Conservation (phyloP, 2,329 filamentous ascomycete genomes). For the Verticillium longisporum region DNA sequence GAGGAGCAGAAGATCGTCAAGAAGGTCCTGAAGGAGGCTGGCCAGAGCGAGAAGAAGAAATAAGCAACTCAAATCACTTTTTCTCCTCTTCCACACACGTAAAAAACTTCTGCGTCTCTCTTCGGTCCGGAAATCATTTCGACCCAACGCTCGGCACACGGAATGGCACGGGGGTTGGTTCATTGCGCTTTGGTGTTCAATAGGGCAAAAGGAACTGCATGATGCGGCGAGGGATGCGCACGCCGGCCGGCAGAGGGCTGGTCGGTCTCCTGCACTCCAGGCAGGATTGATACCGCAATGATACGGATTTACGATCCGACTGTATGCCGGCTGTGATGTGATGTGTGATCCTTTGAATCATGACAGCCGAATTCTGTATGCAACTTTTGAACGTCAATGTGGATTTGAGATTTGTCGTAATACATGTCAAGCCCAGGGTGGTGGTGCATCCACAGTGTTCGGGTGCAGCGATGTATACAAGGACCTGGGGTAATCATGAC, state of each 20-base stretch:
- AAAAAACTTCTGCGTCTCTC: conserved; percentile 2
- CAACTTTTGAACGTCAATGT: no score
- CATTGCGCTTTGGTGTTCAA: conserved; percentile 47
- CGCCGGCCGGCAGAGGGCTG: conserved; percentile 22
- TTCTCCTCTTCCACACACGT: conserved; percentile 2
- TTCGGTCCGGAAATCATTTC: conserved; percentile 8
- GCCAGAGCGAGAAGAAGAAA: conserved; percentile 64
- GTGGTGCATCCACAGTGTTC: not conserved
- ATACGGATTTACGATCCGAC: conserved; percentile 10
- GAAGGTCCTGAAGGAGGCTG: conserved; percentile 99
- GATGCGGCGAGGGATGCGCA: conserved; percentile 28
- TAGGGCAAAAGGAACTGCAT: conserved; percentile 42
- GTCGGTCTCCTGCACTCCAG: conserved; percentile 36
- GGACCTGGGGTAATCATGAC: conserved; percentile 3
- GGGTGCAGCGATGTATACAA: not conserved
- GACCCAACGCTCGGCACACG: conserved; percentile 6
- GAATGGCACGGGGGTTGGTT: conserved; percentile 28
- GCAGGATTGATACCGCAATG: conserved; percentile 14
- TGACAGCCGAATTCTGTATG: no score
- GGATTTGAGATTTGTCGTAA: no score
- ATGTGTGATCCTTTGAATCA: not conserved
- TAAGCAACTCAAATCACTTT: conserved; percentile 39
- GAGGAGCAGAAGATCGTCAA: conserved; percentile 99
- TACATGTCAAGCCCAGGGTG: not conserved
- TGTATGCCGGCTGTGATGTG: not conserved